Conservation (phyloP, 345 rosid genomes). For the Pelargonium nanum region DNA sequence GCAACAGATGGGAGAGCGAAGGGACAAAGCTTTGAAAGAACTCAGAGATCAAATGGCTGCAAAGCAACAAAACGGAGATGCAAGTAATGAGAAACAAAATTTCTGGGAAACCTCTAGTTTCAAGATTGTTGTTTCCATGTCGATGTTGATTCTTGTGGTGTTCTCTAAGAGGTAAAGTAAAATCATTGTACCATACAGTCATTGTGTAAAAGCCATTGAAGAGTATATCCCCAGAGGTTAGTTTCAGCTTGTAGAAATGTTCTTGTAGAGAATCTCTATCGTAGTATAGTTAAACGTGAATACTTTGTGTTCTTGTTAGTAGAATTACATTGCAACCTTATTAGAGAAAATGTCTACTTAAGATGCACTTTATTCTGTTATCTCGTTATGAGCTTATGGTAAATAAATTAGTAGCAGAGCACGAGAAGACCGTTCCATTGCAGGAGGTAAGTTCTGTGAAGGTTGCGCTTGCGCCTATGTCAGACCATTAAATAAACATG, state of each 20-base stretch:
- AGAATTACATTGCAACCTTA: background rate
- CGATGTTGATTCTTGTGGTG: conserved; percentile 71
- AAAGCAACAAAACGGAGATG: conserved; percentile 24
- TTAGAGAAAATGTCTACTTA: background rate
- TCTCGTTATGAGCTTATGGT: too few species aligned
- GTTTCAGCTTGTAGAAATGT: conserved; percentile 19
- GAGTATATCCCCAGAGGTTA: conserved; percentile 1
- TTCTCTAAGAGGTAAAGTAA: conserved; percentile 53
- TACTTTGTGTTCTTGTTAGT: conserved; percentile 2
- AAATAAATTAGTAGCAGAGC: too few species aligned
- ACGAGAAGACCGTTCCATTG: too few species aligned
- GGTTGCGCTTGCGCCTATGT: too few species aligned
- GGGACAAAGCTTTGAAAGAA: conserved; percentile 66
- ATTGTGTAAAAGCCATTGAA: background rate
- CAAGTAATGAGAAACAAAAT: conserved; percentile 32
- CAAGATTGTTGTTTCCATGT: conserved; percentile 74
- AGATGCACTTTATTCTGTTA: too few species aligned
- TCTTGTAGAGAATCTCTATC: conserved; percentile 3
- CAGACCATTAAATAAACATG: background rate
- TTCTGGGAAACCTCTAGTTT: conserved; percentile 83
- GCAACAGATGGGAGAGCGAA: conserved; percentile 68
- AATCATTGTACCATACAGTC: background rate
- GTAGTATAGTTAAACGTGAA: conserved; percentile 3
- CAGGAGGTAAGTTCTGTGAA: too few species aligned
- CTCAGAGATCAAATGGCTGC: conserved; percentile 53